phyloP scores from a whole-genome alignment of 1,284 basidiomycete genomes.

The Trichosporon faecale region DNA sequence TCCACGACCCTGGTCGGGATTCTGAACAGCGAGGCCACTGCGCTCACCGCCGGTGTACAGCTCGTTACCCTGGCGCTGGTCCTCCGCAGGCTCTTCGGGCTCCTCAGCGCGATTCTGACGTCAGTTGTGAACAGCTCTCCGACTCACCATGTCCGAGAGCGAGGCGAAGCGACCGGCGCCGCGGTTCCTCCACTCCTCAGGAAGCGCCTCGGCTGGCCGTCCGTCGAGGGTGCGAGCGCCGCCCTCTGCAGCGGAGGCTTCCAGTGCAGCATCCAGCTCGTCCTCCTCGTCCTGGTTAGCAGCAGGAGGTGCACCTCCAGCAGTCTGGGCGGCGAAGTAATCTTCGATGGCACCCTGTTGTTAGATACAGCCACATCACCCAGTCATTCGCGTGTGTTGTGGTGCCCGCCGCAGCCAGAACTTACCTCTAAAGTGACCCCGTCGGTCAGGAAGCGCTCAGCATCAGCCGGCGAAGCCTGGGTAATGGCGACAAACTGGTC shows the following conservation, averaged over 20 bases:
- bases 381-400: neutral
- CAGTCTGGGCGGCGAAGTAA: constrained; percentile 45
- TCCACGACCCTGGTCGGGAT: constrained; percentile 61
- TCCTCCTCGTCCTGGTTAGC: constrained; percentile 31
- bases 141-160: constrained; percentile 27
- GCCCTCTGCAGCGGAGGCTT: constrained; percentile 14
- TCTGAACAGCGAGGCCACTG: constrained; percentile 86
- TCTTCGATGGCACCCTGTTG: constrained; percentile 47
- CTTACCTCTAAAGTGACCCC: constrained; percentile 47
- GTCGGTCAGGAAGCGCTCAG: constrained; percentile 43
- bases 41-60: constrained; percentile 73
- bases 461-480: constrained; percentile 41
- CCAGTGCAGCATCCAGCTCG: constrained; percentile 27
- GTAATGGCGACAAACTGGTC: constrained; percentile 50
- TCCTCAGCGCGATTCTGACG: constrained; percentile 23
- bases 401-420: neutral
- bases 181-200: constrained; percentile 44
- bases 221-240: constrained; percentile 39
- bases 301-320: constrained; percentile 22
- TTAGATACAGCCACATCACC: neutral
- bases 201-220: constrained; percentile 32
- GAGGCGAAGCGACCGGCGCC: constrained; percentile 30
- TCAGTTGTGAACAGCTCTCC: neutral
- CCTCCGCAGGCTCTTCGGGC: constrained; percentile 33
- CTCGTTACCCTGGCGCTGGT: constrained; percentile 53